Base-by-base conservation (phyloP, 1,284 basidiomycete genomes). In the Wolfiporia cocos region DNA sequence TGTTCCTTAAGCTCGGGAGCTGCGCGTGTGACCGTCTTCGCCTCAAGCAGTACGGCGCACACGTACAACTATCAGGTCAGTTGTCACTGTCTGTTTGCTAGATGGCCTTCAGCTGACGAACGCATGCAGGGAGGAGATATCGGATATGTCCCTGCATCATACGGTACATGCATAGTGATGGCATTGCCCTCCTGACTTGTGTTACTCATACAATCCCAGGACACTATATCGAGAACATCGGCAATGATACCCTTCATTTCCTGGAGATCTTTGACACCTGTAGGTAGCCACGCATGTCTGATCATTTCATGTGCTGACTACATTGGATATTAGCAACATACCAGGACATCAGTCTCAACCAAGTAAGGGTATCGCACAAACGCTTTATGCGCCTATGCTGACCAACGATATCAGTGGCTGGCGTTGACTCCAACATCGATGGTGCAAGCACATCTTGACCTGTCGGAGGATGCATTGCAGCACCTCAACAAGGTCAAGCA, bases 201-300 rank as follows among this genome's bases (percentile, higher is more conserved):
- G n/a, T n/a, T n/a, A n/a, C n/a, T n/a, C n/a, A n/a, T n/a, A n/a
- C n/a, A 4, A 9, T 5, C 32, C 33, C 48, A 70, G 77, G 77
- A 3, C 81, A 84, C 54, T 85, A 80, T 50, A 70, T 85, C n/a
- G 80, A 86, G 62, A 84, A 84, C 53, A 78, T 68, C 14, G 81
- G 81, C 5, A 78, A 82, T 51, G 72, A 73, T 4, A 78, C 80
- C 0, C 56, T 85, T 24, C 67, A 65, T 47, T 83, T 70, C 62
- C 66, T 85, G 31, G 81, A 85, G 56, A 77, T 86, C 38, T 81
- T 81, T 63, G 76, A 75, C 43, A 68, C 77, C 0, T 65, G 74
- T 72, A 59, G 37, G 61, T 39, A 10, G n/a, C n/a, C n/a, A n/a
- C n/a, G n/a, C n/a, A n/a, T n/a, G n/a, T n/a, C n/a, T n/a, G n/a